Evolutionary conservation across 176 grass and related monocot species (phyloP), one percentile per base, ranked within the genome.

Genomic region (Neostapfia colusana): DNA sequence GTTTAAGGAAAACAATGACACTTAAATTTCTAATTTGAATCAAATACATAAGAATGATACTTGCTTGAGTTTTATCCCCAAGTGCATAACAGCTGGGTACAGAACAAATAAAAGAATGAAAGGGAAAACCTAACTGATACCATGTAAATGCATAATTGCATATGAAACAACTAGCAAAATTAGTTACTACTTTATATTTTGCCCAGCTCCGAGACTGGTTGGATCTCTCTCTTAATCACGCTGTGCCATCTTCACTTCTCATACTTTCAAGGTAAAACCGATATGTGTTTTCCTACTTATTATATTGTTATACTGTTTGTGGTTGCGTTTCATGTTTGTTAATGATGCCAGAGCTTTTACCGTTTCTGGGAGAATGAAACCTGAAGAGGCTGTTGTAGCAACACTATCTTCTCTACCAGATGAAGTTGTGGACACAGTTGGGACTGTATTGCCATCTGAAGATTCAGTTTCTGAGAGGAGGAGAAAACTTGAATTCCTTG

Each of bases 371-470:
- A 95, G 85, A 89, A 74, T 95, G 92, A 99, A 95, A 66, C 95
- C 95, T 41, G 95, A 99, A 85, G 95, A 99, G 39, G 95, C 92
- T 86, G 91, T 99, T 85, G 95, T 99, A 48, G 95, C 95, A 63
- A 99, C 95, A 64, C 45, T 99, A 85, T 99, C 95, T 85, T 99
- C 95, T 88, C 76, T 99, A 57, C 87, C 95, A 63, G 95, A 99
- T 85, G 95, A 99, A 91, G 95, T 99, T 57, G 95, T 99, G n/a
- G 95, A 99, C 86, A 99, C 95, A 73, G 67, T 99, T 44, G 91
- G 95, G 49, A 95, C 91, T 70, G 95, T 75, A 73, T 88, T 99
- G 76, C 95, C 89, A 76, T 99, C 95, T 44, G 91, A 95, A 90
- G 95, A 99, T 90, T 90, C 91, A 69, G 92, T 99, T 77, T 95